Percentiles rank a stretch among this genome's conserved stretches.
These are phyloP conservation scores for Cercophora sp. DNA, from an alignment of 495 filamentous ascomycete genomes.

Conservation along the genomic window DNA sequence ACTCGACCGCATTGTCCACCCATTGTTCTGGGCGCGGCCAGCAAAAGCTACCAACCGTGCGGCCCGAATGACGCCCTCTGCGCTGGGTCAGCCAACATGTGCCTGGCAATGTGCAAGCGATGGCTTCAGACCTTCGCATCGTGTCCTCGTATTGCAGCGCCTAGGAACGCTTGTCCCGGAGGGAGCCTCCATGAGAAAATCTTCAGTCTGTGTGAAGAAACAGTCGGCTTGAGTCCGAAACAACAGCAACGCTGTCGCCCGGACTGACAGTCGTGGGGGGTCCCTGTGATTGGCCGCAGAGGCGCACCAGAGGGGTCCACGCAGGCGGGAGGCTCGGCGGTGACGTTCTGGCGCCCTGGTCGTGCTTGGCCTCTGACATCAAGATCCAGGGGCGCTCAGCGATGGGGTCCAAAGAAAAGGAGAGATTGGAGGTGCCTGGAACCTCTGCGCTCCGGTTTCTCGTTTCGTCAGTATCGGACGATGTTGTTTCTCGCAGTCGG, in stretches of 20 bases:
- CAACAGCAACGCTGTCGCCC: not conserved
- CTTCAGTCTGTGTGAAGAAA: too few species aligned
- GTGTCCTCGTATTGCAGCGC: not conserved
- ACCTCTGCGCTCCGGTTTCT: conserved; percentile 1
- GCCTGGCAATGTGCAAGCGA: not conserved
- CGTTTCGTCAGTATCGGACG: conserved; percentile 8
- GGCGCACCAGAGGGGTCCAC: not conserved
- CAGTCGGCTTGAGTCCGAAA: too few species aligned
- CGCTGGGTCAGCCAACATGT: not conserved
- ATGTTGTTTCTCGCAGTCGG: conserved; percentile 1
- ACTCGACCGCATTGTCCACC: too few species aligned
- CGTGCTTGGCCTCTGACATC: not conserved
- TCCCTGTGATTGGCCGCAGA: not conserved
- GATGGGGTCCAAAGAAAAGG: not conserved
- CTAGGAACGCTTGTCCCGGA: not conserved
- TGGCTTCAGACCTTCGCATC: not conserved
- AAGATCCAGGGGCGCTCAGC: too few species aligned
- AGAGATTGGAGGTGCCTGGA: conserved; percentile 6
- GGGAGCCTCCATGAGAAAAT: not conserved
- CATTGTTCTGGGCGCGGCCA: too few species aligned
- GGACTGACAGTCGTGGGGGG: not conserved
- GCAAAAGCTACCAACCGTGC: too few species aligned
- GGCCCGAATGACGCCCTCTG: not conserved
- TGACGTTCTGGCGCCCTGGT: not conserved
- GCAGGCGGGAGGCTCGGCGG: not conserved